These are phyloP conservation scores for Diplodia corticola DNA, from an alignment of 2,329 filamentous ascomycete genomes.

Conservation along the genomic window DNA sequence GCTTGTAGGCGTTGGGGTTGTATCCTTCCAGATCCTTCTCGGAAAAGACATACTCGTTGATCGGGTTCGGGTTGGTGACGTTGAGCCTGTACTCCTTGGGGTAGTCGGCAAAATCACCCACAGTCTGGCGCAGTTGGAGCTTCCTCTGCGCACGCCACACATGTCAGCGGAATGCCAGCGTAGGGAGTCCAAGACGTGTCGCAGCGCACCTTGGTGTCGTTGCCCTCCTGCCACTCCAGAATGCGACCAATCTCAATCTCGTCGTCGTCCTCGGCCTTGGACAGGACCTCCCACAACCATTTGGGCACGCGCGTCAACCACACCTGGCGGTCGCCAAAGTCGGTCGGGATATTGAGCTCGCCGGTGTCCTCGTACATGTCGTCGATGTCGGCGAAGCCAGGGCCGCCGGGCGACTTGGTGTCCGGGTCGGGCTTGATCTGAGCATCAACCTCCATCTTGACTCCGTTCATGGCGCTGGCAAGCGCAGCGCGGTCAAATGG, in stretches of 20 bases:
- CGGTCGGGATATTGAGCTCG: slow-evolving; percentile 40
- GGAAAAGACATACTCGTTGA: slow-evolving; percentile 88
- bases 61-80: slow-evolving; percentile 63
- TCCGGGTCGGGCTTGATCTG: slow-evolving; percentile 39
- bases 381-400: slow-evolving; percentile 40
- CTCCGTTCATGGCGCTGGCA: slow-evolving; percentile 37
- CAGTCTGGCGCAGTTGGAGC: slow-evolving; percentile 22
- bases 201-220: slow-evolving; percentile 17
- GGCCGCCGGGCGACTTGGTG: slow-evolving; percentile 28
- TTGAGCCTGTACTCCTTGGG: slow-evolving; percentile 87
- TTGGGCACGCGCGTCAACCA: slow-evolving; percentile 43
- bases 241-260: slow-evolving; percentile 42
- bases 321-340: slow-evolving; percentile 28
- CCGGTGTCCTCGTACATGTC: slow-evolving; percentile 48
- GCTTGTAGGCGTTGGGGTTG: slow-evolving; percentile 42
- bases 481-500: background rate
- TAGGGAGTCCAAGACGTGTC: background rate
- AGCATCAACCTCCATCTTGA: slow-evolving; percentile 42
- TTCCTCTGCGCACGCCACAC: slow-evolving; percentile 14
- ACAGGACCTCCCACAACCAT: slow-evolving; percentile 41
- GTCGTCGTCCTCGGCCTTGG: slow-evolving; percentile 40
- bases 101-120: slow-evolving; percentile 44
- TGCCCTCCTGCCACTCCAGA: slow-evolving; percentile 13
- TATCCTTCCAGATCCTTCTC: slow-evolving; percentile 89
- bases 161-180: background rate